Percentiles rank a stretch among this genome's conserved stretches.
Evolutionary conservation across 2,329 filamentous ascomycete genomes (phyloP).

Genomic region (Thielaviopsis cerberus): DNA sequence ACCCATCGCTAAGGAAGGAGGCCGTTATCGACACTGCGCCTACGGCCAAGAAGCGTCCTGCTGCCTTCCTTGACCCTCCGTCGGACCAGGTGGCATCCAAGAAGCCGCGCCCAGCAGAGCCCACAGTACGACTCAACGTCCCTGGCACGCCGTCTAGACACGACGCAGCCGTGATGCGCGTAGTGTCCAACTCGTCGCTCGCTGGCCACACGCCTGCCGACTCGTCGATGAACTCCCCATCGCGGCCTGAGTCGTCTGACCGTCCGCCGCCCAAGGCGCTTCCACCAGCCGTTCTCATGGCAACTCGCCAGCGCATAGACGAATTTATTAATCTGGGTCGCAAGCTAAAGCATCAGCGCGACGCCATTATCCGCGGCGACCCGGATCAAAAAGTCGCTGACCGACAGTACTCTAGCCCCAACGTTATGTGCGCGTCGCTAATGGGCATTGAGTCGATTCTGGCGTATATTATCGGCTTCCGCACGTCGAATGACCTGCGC

Average conservation of each 20-base stretch:
- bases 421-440: constrained; percentile 24
- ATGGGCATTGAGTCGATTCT: constrained; percentile 31
- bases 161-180: constrained; percentile 3
- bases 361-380: constrained; percentile 21
- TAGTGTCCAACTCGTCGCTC: constrained; percentile 8
- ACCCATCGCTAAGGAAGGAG: constrained; percentile 15
- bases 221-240: constrained; percentile 2
- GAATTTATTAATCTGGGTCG: constrained; percentile 24
- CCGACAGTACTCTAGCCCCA: constrained; percentile 16
- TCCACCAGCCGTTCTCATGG: background rate
- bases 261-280: background rate
- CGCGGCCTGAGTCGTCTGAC: background rate
- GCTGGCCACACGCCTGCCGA: constrained; percentile 1
- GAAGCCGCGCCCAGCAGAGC: constrained; percentile 7
- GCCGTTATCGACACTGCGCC: background rate
- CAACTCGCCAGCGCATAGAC: constrained; percentile 14
- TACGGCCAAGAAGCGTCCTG: constrained; percentile 9
- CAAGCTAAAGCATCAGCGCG: constrained; percentile 36
- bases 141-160: constrained; percentile 8
- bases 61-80: constrained; percentile 4
- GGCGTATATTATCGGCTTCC: constrained; percentile 35
- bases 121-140: constrained; percentile 6
- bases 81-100: constrained; percentile 10
- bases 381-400: constrained; percentile 14
- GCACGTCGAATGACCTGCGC: constrained; percentile 28